Evolutionary conservation across 2,329 filamentous ascomycete species (phyloP).

Genomic region (Teratosphaeria destructans): DNA sequence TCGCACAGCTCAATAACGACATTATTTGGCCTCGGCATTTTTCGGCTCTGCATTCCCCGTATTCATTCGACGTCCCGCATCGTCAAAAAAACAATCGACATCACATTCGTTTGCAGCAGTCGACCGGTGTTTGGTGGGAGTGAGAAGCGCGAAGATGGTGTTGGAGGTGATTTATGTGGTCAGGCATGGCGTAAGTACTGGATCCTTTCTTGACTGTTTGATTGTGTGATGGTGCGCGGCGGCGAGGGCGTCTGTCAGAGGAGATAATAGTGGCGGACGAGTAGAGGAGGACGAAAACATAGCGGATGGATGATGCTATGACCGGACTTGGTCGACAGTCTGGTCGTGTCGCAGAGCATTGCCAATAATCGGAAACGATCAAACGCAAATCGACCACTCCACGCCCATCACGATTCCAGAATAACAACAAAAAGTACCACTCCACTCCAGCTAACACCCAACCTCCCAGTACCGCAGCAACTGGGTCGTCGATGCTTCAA

Average conservation of each 20-base stretch:
- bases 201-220: neutral
- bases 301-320: neutral
- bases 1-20: neutral
- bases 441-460: neutral
- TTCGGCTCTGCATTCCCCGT: neutral
- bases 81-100: neutral
- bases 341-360: too few species aligned
- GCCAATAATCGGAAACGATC: too few species aligned
- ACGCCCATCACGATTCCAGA: too few species aligned
- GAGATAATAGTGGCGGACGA: neutral
- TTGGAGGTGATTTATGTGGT: conserved; percentile 41
- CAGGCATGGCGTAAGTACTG: conserved; percentile 39
- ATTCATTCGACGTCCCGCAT: neutral
- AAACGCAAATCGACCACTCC: too few species aligned
- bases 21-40: neutral
- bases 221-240: neutral
- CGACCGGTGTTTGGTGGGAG: neutral
- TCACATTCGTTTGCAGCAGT: neutral
- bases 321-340: too few species aligned
- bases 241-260: neutral
- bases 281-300: neutral
- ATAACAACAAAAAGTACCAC: too few species aligned
- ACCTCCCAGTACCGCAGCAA: conserved; percentile 70
- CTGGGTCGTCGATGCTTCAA: conserved; percentile 74
- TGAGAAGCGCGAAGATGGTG: conserved; percentile 5